phyloP scores from a whole-genome alignment of 805 yeast species.

The Martiniozyma abietophila region DNA sequence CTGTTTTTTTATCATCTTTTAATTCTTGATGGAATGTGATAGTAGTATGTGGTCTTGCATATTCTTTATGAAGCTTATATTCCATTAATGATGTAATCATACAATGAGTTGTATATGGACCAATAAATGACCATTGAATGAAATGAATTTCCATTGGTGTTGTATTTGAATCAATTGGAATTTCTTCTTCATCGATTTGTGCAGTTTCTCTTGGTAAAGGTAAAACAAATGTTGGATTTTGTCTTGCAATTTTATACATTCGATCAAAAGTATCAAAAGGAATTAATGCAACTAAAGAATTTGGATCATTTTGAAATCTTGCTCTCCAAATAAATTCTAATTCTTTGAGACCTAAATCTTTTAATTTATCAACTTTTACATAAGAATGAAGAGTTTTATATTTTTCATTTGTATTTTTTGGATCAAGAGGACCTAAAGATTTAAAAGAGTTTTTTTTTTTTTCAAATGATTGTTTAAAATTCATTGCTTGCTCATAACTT shows the following conservation, averaged over 20 bases:
- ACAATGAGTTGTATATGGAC: constrained; percentile 76
- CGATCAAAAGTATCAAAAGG: constrained; percentile 49
- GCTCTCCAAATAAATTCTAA: constrained; percentile 85
- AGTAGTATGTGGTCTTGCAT: constrained; percentile 92
- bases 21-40: constrained; percentile 80
- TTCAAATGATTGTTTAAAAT: constrained; percentile 13
- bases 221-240: constrained; percentile 75
- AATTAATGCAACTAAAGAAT: constrained; percentile 57
- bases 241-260: constrained; percentile 56
- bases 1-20: constrained; percentile 45
- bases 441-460: constrained; percentile 21
- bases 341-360: constrained; percentile 47
- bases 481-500: constrained; percentile 28
- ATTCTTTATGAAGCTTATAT: constrained; percentile 82
- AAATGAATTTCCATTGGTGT: constrained; percentile 69
- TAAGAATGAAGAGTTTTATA: constrained; percentile 66
- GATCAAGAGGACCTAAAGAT: constrained; percentile 27
- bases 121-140: constrained; percentile 89
- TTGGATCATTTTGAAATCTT: constrained; percentile 55
- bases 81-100: constrained; percentile 88
- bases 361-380: constrained; percentile 59
- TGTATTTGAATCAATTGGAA: constrained; percentile 20
- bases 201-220: constrained; percentile 68
- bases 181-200: constrained; percentile 26
- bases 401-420: constrained; percentile 33